These are phyloP conservation scores for Rhizopogon sp. DNA, from an alignment of 768 basidiomycete species.

Conservation along the genomic window DNA sequence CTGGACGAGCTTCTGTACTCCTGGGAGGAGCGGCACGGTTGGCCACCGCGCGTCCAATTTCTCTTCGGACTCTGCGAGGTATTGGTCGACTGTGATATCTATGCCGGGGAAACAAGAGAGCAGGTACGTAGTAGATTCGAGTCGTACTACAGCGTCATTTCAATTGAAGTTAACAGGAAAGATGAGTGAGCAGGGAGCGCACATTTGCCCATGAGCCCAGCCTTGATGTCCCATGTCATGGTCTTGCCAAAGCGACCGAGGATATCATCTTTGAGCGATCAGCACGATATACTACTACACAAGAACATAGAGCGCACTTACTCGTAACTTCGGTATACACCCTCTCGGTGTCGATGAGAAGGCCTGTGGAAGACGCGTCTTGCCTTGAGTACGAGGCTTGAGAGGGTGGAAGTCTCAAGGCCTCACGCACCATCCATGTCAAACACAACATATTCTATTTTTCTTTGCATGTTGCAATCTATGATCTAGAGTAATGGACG, in stretches of 20 bases:
- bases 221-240: slow-evolving; percentile 88
- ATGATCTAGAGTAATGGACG: neutral
- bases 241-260: slow-evolving; percentile 64
- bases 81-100: slow-evolving; percentile 55
- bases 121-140: slow-evolving; percentile 57
- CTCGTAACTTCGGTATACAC: slow-evolving; percentile 79
- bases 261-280: slow-evolving; percentile 51
- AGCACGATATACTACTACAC: neutral
- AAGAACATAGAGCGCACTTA: slow-evolving; percentile 47
- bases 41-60: slow-evolving; percentile 68
- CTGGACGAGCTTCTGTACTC: slow-evolving; percentile 58
- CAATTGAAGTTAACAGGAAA: neutral
- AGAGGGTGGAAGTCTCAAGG: slow-evolving; percentile 1
- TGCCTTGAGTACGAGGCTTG: neutral
- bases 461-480: slow-evolving; percentile 4
- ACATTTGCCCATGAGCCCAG: slow-evolving; percentile 89
- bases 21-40: slow-evolving; percentile 67
- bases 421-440: slow-evolving; percentile 61
- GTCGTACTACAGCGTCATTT: slow-evolving; percentile 46
- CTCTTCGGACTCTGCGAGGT: slow-evolving; percentile 48
- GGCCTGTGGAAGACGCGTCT: slow-evolving; percentile 34
- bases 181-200: slow-evolving; percentile 7
- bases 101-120: slow-evolving; percentile 77
- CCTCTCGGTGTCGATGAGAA: slow-evolving; percentile 73
- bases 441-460: slow-evolving; percentile 60